Evolutionary conservation across 2,329 filamentous ascomycete genomes (phyloP).

Genomic region (Penicillium sp.): DNA sequence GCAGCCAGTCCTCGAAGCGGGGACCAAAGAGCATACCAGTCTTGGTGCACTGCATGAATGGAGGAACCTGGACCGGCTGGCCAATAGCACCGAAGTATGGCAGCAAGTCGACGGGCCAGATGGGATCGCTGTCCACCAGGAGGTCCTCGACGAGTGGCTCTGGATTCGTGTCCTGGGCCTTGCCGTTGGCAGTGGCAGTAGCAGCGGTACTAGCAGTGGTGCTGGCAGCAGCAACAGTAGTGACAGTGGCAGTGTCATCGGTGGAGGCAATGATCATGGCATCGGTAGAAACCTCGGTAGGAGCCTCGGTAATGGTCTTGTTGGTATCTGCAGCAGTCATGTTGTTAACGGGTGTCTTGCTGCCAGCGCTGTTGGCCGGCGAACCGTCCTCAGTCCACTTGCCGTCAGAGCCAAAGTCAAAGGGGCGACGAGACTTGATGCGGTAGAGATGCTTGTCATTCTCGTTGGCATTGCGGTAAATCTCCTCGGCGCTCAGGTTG

Average conservation of each 20-base stretch:
- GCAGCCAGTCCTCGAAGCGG: no score
- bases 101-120: not conserved
- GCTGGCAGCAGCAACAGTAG: no score
- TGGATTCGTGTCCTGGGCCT: not conserved
- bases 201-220: not conserved
- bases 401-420: conserved; percentile 1
- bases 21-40: not conserved
- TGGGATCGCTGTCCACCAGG: not conserved
- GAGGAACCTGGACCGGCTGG: not conserved
- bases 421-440: conserved; percentile 5
- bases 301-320: no score
- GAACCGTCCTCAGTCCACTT: not conserved
- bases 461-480: not conserved
- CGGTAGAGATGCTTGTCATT: not conserved
- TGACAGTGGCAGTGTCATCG: no score
- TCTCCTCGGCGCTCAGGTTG: not conserved
- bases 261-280: no score
- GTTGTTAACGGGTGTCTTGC: no score
- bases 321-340: no score
- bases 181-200: not conserved
- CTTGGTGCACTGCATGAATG: not conserved
- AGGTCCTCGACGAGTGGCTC: not conserved
- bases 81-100: not conserved
- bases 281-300: no score
- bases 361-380: no score